Evolutionary conservation across 768 basidiomycete species (phyloP).

Genomic region (Tubosaeta brunneosetosa): DNA sequence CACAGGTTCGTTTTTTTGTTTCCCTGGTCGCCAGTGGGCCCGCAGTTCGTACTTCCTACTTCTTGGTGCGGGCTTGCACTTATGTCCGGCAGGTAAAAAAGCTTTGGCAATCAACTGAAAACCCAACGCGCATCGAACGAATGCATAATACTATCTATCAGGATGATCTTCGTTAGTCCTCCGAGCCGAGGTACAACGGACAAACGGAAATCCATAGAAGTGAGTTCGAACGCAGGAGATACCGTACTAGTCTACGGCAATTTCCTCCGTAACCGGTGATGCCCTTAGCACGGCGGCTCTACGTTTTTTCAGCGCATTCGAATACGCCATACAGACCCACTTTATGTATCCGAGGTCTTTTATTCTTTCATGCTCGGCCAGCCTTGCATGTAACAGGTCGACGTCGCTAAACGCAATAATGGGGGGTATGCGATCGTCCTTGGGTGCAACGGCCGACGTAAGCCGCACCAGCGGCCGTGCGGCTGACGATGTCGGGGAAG

Average conservation of each 20-base stretch:
- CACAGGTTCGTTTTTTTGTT: too few relatives aligned
- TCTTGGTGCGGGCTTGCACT: too few relatives aligned
- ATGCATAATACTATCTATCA: too few relatives aligned
- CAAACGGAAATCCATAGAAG: too few relatives aligned
- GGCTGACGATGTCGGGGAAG: slow-evolving; percentile 20
- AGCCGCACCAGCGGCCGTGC: slow-evolving; percentile 68
- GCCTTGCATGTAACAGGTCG: slow-evolving; percentile 71
- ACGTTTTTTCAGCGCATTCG: slow-evolving; percentile 58
- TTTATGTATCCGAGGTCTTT: slow-evolving; percentile 63
- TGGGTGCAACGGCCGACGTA: slow-evolving; percentile 50
- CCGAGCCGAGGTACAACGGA: too few relatives aligned
- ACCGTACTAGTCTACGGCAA: slow-evolving; percentile 7
- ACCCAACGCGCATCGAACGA: too few relatives aligned
- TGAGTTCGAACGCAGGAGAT: not conserved
- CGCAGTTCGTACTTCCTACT: too few relatives aligned
- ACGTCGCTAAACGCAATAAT: slow-evolving; percentile 72
- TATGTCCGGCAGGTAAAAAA: too few relatives aligned
- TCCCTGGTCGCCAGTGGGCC: too few relatives aligned
- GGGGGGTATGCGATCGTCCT: slow-evolving; percentile 79
- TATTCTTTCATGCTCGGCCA: slow-evolving; percentile 43
- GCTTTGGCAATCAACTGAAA: too few relatives aligned
- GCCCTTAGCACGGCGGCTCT: slow-evolving; percentile 40
- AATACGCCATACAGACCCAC: slow-evolving; percentile 70
- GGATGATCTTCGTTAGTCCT: too few relatives aligned
- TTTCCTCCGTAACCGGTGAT: not conserved